Conservation (phyloP, 441 rosid genomes). For the Lepidium campestre region DNA sequence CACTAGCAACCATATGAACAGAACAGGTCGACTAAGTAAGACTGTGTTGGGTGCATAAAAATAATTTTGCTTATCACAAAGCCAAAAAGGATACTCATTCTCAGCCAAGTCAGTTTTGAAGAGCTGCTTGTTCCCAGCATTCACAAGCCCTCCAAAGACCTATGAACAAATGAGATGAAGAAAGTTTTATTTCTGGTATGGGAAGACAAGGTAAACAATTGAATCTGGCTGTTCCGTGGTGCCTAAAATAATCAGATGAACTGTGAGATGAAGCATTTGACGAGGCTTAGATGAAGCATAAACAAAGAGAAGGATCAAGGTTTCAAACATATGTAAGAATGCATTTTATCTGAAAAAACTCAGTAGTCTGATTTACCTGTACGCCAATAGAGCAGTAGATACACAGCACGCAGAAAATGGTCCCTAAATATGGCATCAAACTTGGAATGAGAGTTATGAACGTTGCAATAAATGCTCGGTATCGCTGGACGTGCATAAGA, state of each 20-base stretch:
- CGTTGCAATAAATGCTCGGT: slow-evolving; percentile 90
- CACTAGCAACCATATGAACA: slow-evolving; percentile 4
- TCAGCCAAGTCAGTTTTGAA: slow-evolving; percentile 57
- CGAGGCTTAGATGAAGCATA: background rate
- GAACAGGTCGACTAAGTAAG: background rate
- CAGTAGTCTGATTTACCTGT: slow-evolving; percentile 52
- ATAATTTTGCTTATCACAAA: background rate
- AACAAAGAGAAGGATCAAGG: background rate
- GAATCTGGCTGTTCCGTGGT: background rate
- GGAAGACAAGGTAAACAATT: background rate
- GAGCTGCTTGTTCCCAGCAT: slow-evolving; percentile 74
- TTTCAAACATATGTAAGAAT: background rate
- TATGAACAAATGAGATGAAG: slow-evolving; percentile 18
- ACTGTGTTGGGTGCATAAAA: background rate
- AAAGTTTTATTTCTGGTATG: background rate
- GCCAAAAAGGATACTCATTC: slow-evolving; percentile 71
- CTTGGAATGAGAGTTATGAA: slow-evolving; percentile 91
- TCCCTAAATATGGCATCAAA: slow-evolving; percentile 93
- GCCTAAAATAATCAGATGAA: background rate
- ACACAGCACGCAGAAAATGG: slow-evolving; percentile 79
- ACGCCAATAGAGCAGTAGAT: slow-evolving; percentile 92
- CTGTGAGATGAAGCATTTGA: background rate
- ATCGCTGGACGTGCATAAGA: slow-evolving; percentile 69
- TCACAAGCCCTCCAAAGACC: slow-evolving; percentile 92
- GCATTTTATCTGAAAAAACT: background rate